Base-by-base conservation (phyloP, 2,329 filamentous ascomycete genomes). In the Aspergillus sp. region DNA sequence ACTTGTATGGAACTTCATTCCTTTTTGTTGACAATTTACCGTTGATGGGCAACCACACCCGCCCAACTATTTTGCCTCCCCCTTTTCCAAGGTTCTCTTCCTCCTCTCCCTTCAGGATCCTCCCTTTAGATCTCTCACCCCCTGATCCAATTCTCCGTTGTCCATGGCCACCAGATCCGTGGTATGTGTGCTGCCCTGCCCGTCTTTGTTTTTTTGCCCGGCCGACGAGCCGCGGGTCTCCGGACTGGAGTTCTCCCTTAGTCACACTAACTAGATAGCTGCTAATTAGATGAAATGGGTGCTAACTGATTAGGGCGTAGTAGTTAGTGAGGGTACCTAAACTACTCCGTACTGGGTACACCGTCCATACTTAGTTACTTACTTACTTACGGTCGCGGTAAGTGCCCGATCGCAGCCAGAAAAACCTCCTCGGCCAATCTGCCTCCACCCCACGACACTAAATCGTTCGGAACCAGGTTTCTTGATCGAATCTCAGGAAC, bases 51-150 rank as follows among this genome's bases (percentile, higher is more conserved):
- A 42, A 42, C 41, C 41, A 50, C 13, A 11, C 23, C 32, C 32
- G 44, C 25, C 47, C 47, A 27, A 30, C 15, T 17, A 50, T 49
- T 51, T 52, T 58, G 59, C 59, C 59, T 59, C 62, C 62, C 62
- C 62, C 62, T 63, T 61, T 62, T 25, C 32, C 32, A 36, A 36
- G 32, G 32, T 36, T 36, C 11, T 23, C 25, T 8, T 21, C 47
- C 15, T n/a, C 8, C n/a, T 30, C 23, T 30, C 23, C 27, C 27
- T 30, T 30, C 27, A 5, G 25, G 27, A 11, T 30, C 27, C 13
- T 13, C 41, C 41, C 41, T 21, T 44, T 2, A 19, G 15, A 17
- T 59, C 15, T 54, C 23, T 32, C 39, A 11, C 27, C 17, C 30
- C 47, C 44, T 30, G 25, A 50, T 50, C 47, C 47, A 50, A 11